Evolutionary conservation across 305 asterid species (phyloP), one percentile per base, ranked within the genome.

Genomic region (Fraxinus paxiana): DNA sequence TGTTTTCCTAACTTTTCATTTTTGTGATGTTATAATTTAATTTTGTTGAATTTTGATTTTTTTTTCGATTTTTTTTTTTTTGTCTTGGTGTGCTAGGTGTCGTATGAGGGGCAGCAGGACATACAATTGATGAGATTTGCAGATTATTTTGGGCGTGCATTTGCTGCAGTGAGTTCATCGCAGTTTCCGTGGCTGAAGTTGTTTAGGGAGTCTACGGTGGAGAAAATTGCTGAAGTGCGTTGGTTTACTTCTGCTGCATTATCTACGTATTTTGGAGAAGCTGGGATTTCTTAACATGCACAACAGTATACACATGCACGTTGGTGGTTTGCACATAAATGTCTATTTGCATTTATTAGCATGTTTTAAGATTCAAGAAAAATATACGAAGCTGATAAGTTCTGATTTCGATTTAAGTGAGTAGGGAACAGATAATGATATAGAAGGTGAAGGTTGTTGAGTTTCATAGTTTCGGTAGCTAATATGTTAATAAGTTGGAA

Each of bases 141-240:
- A n/a, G 97, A 94, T 87, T 93, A 94, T 79, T 93, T 94, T 54
- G 95, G 98, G 26, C 92, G 93, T 61, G 94, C 93, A 35, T 94
- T 94, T 86, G 90, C 98, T 2, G 88, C 87, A 0, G 98, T 95
- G 59, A 82, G 80, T 54, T 88, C 93, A 0, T 85, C 98, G 13
- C 96, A 93, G 77, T 94, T 94, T 85, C 97, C 98, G 30, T 92
- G 98, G 98, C 82, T 85, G 79, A 93, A 92, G 88, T 38, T 94
- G 89, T 90, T 94, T 90, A 90, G 92, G 86, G 98, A 94, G 87
- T 93, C 97, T 71, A 20, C 89, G 0, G 84, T 94, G 84, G 87
- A 85, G 2, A 86, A 89, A 76, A 79, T 90, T 12, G 88, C 94
- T 65, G 94, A 91, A 83, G 95, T 91, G 88, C 90, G 94, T 89